phyloP scores from a whole-genome alignment of 2,329 filamentous ascomycete genomes.

The Cladophialophora exuberans region DNA sequence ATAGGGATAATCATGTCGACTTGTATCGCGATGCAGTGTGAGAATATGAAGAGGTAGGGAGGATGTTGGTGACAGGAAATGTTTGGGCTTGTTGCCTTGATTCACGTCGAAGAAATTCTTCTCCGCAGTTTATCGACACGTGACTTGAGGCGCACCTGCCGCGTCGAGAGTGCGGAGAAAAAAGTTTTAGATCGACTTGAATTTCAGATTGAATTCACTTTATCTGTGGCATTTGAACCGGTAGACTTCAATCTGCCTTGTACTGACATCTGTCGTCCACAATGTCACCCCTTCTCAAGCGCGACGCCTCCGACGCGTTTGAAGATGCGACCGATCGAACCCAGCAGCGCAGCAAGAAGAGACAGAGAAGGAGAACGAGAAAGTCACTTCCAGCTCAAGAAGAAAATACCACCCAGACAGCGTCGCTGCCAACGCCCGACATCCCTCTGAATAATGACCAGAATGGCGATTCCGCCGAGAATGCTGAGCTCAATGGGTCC shows the following conservation, averaged over 20 bases:
- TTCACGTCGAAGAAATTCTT: slow-evolving; percentile 7
- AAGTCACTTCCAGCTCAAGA: no score
- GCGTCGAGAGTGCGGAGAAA: slow-evolving; percentile 20
- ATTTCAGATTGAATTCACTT: neutral
- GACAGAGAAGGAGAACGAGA: slow-evolving; percentile 37
- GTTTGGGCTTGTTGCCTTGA: neutral
- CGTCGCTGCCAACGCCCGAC: no score
- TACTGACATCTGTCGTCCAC: neutral
- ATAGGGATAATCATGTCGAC: slow-evolving; percentile 95
- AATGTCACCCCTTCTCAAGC: slow-evolving; percentile 26
- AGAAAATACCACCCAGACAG: no score
- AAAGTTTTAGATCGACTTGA: slow-evolving; percentile 10
- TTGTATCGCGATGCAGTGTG: neutral
- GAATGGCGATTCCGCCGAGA: no score
- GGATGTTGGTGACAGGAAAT: neutral
- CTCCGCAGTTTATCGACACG: slow-evolving; percentile 3
- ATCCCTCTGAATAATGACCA: no score
- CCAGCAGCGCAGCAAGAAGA: slow-evolving; percentile 16
- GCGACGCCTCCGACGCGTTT: slow-evolving; percentile 28
- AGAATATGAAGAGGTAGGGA: neutral
- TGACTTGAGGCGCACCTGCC: slow-evolving; percentile 13
- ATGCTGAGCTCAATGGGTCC: no score
- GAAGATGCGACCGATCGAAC: slow-evolving; percentile 6
- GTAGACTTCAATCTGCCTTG: neutral
- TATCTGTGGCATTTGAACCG: neutral